phyloP scores from a whole-genome alignment of 2,329 filamentous ascomycete genomes.

The Macrophomina tecta region DNA sequence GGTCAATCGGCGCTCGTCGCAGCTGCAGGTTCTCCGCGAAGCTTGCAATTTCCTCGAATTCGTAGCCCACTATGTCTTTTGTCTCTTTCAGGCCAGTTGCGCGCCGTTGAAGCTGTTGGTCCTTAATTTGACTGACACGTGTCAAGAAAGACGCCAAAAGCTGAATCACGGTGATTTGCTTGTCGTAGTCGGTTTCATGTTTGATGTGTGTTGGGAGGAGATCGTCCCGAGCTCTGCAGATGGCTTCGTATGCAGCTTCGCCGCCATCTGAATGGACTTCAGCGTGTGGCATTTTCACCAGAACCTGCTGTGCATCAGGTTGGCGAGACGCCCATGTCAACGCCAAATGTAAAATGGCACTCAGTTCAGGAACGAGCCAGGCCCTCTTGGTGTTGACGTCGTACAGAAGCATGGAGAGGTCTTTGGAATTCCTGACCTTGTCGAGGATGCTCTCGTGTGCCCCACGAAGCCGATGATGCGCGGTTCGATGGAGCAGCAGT shows the following conservation, averaged over 20 bases:
- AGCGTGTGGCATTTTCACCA: not conserved
- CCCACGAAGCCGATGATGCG: not conserved
- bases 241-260: not conserved
- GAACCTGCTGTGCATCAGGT: not conserved
- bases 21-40: not conserved
- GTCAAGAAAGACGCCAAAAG: not conserved
- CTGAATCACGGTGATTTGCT: not conserved
- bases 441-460: not conserved
- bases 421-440: not conserved
- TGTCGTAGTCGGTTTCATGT: not conserved
- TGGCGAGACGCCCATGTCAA: not conserved
- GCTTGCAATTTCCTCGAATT: not conserved
- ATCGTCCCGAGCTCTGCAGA: not conserved
- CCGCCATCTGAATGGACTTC: not conserved
- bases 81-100: not conserved
- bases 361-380: constrained; percentile 11
- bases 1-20: not conserved
- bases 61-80: not conserved
- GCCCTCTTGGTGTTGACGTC: not conserved
- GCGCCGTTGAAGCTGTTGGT: not conserved
- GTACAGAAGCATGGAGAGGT: not conserved
- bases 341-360: not conserved
- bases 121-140: not conserved
- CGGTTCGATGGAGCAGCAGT: not conserved
- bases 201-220: too few relatives aligned